These are phyloP conservation scores for Collariella sp. DNA, from an alignment of 495 filamentous ascomycete genomes.

Conservation along the genomic window DNA sequence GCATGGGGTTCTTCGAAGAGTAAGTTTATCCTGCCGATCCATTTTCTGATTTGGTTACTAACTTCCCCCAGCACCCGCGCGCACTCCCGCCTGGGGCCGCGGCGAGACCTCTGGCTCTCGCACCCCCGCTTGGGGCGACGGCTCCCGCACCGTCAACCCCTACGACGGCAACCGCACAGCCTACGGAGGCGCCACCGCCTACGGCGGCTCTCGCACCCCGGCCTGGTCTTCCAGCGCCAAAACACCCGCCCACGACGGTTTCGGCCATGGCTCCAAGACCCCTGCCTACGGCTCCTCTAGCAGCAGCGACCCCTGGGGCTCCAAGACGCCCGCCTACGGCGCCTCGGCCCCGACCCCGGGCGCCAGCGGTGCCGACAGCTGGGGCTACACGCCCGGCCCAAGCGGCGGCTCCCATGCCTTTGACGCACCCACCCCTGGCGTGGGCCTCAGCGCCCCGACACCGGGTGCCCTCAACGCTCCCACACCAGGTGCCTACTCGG, in stretches of 20 bases:
- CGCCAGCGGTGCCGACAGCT: conserved; percentile 39
- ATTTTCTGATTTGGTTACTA: conserved; percentile 7
- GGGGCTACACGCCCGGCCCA: conserved; percentile 44
- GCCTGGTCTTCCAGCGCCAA: conserved; percentile 48
- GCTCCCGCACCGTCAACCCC: conserved; percentile 64
- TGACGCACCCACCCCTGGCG: conserved; percentile 74
- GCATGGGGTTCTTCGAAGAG: conserved; percentile 56
- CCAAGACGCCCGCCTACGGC: conserved; percentile 68
- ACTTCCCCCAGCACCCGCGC: conserved; percentile 37
- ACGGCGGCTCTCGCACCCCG: conserved; percentile 46
- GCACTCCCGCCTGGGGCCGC: conserved; percentile 59
- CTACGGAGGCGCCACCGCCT: conserved; percentile 52
- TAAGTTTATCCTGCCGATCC: conserved; percentile 31
- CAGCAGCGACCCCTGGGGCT: conserved; percentile 58
- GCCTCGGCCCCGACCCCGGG: conserved; percentile 48
- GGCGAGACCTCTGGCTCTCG: conserved; percentile 49
- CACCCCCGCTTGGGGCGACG: conserved; percentile 74
- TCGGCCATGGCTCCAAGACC: conserved; percentile 66
- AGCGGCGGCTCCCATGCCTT: conserved; percentile 54
- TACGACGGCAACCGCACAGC: conserved; percentile 74
- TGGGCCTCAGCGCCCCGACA: conserved; percentile 58
- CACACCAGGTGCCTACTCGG: conserved; percentile 65
- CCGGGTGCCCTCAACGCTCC: conserved; percentile 65
- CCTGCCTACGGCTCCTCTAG: conserved; percentile 54
- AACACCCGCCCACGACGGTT: conserved; percentile 53